Percentiles rank a stretch among this genome's conserved stretches.
phyloP scores from a whole-genome alignment of 306 rosid species.

The Carpinus fangiana region DNA sequence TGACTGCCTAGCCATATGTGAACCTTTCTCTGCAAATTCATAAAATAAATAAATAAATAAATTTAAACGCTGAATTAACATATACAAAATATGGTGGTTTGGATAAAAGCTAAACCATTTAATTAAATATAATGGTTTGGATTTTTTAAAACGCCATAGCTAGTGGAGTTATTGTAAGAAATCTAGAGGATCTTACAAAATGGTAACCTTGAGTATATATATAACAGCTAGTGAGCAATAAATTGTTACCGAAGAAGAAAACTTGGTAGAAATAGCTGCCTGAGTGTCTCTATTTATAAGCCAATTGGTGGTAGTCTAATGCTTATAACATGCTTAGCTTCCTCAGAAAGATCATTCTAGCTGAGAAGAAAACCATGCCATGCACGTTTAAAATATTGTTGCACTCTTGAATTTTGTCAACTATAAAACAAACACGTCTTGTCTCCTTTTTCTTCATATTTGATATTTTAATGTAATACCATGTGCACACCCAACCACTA shows the following conservation, averaged over 20 bases:
- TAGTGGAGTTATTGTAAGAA: no score
- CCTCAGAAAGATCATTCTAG: not conserved
- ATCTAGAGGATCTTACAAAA: no score
- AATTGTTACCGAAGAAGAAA: not conserved
- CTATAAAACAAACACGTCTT: no score
- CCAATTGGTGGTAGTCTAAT: not conserved
- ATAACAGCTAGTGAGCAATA: not conserved
- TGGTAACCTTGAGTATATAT: not conserved
- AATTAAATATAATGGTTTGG: no score
- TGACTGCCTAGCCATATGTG: conserved; percentile 38
- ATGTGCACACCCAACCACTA: no score
- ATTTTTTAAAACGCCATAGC: not conserved
- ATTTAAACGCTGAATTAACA: not conserved
- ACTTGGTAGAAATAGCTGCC: not conserved
- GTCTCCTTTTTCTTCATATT: no score
- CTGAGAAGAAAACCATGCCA: not conserved
- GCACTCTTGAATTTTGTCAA: no score
- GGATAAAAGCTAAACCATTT: no score
- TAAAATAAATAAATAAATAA: not conserved
- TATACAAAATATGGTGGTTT: not conserved
- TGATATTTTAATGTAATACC: no score
- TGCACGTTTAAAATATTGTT: no score
- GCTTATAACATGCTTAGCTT: not conserved
- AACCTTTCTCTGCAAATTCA: conserved; percentile 29
- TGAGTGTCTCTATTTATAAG: conserved; percentile 3